These are phyloP conservation scores for Climacium dendroides DNA, from an alignment of 225 moss, liverwort and hornwort species.

Conservation along the genomic window DNA sequence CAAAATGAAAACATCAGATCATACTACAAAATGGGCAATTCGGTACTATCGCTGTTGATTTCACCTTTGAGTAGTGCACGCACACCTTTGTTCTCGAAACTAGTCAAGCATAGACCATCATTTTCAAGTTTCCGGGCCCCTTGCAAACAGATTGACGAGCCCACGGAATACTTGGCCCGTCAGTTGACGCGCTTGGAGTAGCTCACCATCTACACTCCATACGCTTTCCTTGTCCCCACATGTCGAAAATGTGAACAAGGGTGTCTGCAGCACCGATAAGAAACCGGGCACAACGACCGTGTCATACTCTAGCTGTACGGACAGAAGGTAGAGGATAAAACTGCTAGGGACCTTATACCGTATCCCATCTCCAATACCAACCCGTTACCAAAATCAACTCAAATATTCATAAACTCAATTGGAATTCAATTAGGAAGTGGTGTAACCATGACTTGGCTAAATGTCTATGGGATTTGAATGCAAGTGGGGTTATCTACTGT, in stretches of 20 bases:
- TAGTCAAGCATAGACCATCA: neutral
- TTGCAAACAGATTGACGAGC: slow-evolving; percentile 68
- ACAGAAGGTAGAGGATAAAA: neutral
- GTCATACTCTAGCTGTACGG: neutral
- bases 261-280: slow-evolving; percentile 45
- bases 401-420: neutral
- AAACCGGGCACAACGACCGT: neutral
- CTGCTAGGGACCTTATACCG: neutral
- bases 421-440: neutral
- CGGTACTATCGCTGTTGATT: neutral
- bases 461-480: neutral
- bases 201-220: slow-evolving; percentile 90
- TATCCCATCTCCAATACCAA: neutral
- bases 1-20: neutral
- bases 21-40: neutral
- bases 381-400: neutral
- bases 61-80: neutral
- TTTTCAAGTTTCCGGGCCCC: slow-evolving; percentile 66
- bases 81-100: neutral
- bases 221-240: slow-evolving; percentile 60
- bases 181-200: slow-evolving; percentile 69
- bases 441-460: neutral
- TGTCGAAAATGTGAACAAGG: slow-evolving; percentile 72
- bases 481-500: neutral
- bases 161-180: slow-evolving; percentile 86